These are phyloP conservation scores for Colletotrichum camelliae DNA, from an alignment of 2,329 filamentous ascomycete species.

Conservation along the genomic window DNA sequence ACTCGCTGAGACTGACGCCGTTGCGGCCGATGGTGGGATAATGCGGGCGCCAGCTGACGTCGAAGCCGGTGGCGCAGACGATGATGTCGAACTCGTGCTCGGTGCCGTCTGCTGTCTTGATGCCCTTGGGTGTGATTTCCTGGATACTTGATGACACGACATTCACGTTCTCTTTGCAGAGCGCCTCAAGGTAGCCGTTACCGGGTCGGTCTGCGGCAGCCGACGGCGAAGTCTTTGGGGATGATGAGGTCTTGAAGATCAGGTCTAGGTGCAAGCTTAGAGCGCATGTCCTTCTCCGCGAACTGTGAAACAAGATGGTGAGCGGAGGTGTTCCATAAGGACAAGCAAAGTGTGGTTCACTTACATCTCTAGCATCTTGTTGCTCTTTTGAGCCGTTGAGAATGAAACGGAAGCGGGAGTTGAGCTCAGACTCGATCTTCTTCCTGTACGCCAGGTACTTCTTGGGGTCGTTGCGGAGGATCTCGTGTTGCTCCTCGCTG, in stretches of 20 bases:
- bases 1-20: conserved; percentile 21
- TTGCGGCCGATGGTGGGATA: conserved; percentile 27
- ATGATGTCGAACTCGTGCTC: conserved; percentile 35
- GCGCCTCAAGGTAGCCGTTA: conserved; percentile 32
- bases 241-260: conserved; percentile 49
- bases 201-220: conserved; percentile 29
- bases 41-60: conserved; percentile 26
- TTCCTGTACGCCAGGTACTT: conserved; percentile 58
- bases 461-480: conserved; percentile 55
- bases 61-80: conserved; percentile 39
- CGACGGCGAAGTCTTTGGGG: conserved; percentile 33
- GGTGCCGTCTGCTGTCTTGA: conserved; percentile 30
- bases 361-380: conserved; percentile 33
- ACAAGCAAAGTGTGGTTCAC: background rate
- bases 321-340: background rate
- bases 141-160: conserved; percentile 26
- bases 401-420: conserved; percentile 58
- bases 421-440: conserved; percentile 52
- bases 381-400: conserved; percentile 53
- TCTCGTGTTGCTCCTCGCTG: conserved; percentile 49
- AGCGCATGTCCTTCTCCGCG: conserved; percentile 40
- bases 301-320: background rate
- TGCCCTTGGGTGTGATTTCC: conserved; percentile 31
- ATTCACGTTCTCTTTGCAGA: conserved; percentile 29
- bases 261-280: conserved; percentile 43